Base-by-base conservation (phyloP, 345 rosid genomes). In the Lagerstroemia speciosa region DNA sequence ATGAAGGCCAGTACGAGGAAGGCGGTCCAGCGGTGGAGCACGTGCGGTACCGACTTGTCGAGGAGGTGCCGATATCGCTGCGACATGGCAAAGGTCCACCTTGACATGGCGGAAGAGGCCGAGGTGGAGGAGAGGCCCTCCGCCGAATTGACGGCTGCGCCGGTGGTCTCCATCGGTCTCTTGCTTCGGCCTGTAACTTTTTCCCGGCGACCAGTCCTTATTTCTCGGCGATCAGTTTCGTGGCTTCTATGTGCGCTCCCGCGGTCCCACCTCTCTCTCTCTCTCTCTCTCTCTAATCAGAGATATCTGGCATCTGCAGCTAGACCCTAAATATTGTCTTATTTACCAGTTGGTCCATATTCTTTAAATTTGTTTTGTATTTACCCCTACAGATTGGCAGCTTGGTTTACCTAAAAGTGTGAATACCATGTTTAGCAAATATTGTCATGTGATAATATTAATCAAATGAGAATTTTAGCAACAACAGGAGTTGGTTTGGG, bases 1-100 rank as follows among this genome's bases (percentile, higher is more conserved):
- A 88, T 76, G n/a, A 74, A 48, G 1, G 83, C 84, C 6, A 83
- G 57, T 17, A 66, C 78, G 29, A 87, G 73, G 72, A 87, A 83
- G 2, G 69, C 89, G 77, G 87, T 74, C 98, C 98, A 93, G 41
- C 96, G 87, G 62, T 77, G 48, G 40, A 74, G 65, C 31, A 85
- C 72, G 72, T 80, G 83, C 61, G 91, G 96, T 6, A 86, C 89
- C 30, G 91, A 78, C 77, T 85, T 82, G 75, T 92, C 98, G 64
- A 90, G 85, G 30, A 88, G 78, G 77, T 85, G 82, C 78, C 84
- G 96, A 64, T 79, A 86, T 68, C 83, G 78, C 80, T 79, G 89
- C 58, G 84, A 70, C 2, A 81, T 62, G 68, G 75, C 69, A 80
- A 68, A 81, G 75, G 69, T 75, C 84, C 85, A 74, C 62, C 82